phyloP scores from a whole-genome alignment of 306 rosid genomes.

The Vigna unguiculata region DNA sequence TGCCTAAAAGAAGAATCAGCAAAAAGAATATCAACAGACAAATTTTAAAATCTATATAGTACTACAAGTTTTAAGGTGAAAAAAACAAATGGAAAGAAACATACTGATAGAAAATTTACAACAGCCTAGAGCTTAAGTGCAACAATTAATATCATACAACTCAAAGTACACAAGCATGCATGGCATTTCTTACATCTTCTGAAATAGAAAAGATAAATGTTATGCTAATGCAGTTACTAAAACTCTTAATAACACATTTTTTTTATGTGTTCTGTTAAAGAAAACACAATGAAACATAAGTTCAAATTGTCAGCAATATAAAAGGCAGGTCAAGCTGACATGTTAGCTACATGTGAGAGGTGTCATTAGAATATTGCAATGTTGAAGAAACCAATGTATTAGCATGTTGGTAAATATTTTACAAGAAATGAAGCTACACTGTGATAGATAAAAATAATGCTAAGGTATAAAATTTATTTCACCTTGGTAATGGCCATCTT shows the following conservation, averaged over 20 bases:
- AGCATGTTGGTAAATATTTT: not conserved
- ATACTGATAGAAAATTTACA: not conserved
- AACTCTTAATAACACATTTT: constrained; percentile 3
- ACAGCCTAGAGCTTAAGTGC: not conserved
- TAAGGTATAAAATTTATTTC: not conserved
- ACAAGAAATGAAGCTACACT: not conserved
- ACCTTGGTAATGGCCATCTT: constrained; percentile 12
- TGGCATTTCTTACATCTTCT: constrained; percentile 17
- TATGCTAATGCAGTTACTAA: not conserved
- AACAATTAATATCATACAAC: not conserved
- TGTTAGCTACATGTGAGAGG: constrained; percentile 1
- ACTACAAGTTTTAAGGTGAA: not conserved
- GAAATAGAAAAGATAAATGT: constrained; percentile 5
- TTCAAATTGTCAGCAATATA: constrained; percentile 11
- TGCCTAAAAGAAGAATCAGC: constrained; percentile 61
- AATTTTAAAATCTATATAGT: constrained; percentile 15
- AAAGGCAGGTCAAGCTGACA: not conserved
- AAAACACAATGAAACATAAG: not conserved
- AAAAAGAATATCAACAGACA: constrained; percentile 33
- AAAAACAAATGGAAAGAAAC: constrained; percentile 5
- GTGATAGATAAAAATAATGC: not conserved
- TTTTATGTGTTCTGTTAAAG: not conserved
- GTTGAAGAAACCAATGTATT: not conserved
- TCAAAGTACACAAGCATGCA: not conserved
- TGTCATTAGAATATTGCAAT: not conserved